Base-by-base conservation (phyloP, 345 rosid species). In the Eutrema heterophyllum region DNA sequence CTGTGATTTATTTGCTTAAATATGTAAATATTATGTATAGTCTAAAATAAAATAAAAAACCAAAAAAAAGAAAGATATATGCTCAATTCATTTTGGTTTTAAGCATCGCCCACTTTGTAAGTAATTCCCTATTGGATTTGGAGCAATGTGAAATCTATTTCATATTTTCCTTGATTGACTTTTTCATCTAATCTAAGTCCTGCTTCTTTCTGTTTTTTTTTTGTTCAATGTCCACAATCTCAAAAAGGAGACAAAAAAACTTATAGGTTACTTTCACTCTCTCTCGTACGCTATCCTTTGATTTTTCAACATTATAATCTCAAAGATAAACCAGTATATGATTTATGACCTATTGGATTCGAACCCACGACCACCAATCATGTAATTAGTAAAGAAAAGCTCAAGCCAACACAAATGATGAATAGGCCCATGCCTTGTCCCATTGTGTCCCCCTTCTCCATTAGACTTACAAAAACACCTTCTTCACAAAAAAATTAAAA, bases 401-500 rank as follows among this genome's bases (percentile, higher is more conserved):
- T 29, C 60, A 41, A 75, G 14, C 69, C 72, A 71, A 67, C 69
- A 63, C 70, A 45, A 72, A 73, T 78, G 77, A 78, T 61, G 73
- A 59, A 73, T 72, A 72, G 71, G 77, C 41, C 73, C 77, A 78
- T 71, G 74, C 73, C 77, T 76, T 76, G 80, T 76, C 80, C 80
- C 80, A 76, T 76, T 78, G 9, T 72, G 73, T 66, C 58, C 78
- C 78, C 77, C 72, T 71, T 68, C 74, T 68, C 36, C 30, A 75
- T 57, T 15, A 43, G 1, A 21, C 57, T 29, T 61, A 41, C 75
- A 41, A 39, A 55, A 44, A 41, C 52, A 77, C 66, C 76, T 70
- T 64, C 76, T 55, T 57, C 72, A 63, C 71, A 35, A 59, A 61
- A 63, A 59, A 3, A 65, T 62, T 27, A 24, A 33, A 40, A 76